Percentiles rank a stretch among this genome's conserved stretches.
Conservation (phyloP, 2,329 filamentous ascomycete genomes). For the Elsinoe arachidis region DNA sequence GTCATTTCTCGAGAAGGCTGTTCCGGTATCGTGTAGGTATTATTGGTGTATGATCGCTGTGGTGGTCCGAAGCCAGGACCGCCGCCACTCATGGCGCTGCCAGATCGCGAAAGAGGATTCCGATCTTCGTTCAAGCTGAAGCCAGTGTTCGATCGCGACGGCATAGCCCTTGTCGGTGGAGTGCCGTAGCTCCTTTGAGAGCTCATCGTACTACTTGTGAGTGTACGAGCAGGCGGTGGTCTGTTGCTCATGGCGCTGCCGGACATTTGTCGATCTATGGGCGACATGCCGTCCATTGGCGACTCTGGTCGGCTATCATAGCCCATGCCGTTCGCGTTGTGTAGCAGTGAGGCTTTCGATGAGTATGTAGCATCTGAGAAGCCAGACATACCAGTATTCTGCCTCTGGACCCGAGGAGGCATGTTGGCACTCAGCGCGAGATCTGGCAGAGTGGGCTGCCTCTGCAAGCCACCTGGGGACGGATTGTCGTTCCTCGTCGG, state of each 20-base stretch:
- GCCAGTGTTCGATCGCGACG: constrained; percentile 20
- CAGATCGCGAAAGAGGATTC: constrained; percentile 17
- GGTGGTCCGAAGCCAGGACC: constrained; percentile 15
- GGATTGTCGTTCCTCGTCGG: constrained; percentile 39
- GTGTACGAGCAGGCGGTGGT: constrained; percentile 5
- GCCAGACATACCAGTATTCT: constrained; percentile 34
- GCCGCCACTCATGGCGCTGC: constrained; percentile 16
- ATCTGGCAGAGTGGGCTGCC: constrained; percentile 35
- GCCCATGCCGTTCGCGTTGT: constrained; percentile 54
- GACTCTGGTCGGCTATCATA: constrained; percentile 15
- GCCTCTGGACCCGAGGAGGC: constrained; percentile 7
- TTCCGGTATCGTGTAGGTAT: constrained; percentile 19
- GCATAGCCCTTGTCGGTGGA: constrained; percentile 15
- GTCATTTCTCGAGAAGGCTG: constrained; percentile 18
- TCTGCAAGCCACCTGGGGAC: constrained; percentile 20
- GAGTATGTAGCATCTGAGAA: constrained; percentile 49
- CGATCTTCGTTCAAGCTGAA: constrained; percentile 17
- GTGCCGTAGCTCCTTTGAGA: constrained; percentile 2
- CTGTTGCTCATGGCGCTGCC: background rate
- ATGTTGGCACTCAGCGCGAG: constrained; percentile 21
- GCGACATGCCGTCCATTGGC: background rate
- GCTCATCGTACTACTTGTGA: constrained; percentile 11
- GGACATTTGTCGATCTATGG: constrained; percentile 15
- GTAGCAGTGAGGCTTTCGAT: constrained; percentile 55
- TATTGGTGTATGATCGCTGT: constrained; percentile 21